Conservation (phyloP, 164 flowering plant species). For the Malania oleifera region DNA sequence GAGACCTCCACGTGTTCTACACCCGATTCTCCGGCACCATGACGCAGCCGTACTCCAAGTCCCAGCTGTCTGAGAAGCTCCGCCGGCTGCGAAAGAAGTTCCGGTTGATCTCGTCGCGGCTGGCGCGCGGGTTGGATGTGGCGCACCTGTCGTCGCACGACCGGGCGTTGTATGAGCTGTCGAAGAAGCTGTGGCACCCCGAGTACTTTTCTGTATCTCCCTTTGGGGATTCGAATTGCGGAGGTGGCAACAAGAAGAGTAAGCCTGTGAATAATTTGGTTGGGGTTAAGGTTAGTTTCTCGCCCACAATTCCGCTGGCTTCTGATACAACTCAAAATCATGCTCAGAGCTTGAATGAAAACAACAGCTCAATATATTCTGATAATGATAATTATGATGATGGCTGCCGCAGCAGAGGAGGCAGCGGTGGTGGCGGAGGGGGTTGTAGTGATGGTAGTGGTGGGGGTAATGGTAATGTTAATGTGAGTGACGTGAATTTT, state of each 20-base stretch:
- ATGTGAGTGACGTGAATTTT: conserved; percentile 7
- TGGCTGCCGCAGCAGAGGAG: background rate
- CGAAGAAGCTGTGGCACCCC: conserved; percentile 52
- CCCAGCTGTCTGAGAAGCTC: conserved; percentile 75
- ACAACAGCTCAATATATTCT: background rate
- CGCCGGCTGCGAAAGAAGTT: conserved; percentile 59
- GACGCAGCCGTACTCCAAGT: conserved; percentile 51
- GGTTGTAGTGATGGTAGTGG: background rate
- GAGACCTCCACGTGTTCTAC: conserved; percentile 50
- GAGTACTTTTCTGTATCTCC: conserved; percentile 32
- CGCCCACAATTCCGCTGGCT: conserved; percentile 15
- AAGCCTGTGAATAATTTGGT: conserved; percentile 11
- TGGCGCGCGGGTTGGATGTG: conserved; percentile 37
- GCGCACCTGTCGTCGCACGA: conserved; percentile 46
- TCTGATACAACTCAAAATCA: background rate
- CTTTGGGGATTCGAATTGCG: conserved; percentile 13
- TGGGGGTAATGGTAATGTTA: conserved; percentile 6
- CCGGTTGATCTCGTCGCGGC: conserved; percentile 37
- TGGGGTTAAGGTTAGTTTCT: conserved; percentile 20
- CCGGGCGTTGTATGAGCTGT: conserved; percentile 40
- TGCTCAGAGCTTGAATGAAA: background rate
- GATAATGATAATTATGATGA: background rate
- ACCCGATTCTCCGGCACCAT: conserved; percentile 40
- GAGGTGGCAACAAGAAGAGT: background rate
- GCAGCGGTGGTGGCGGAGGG: no score